Conservation (phyloP, 2,329 filamentous ascomycete genomes). For the Calcarisporium arbuscula region DNA sequence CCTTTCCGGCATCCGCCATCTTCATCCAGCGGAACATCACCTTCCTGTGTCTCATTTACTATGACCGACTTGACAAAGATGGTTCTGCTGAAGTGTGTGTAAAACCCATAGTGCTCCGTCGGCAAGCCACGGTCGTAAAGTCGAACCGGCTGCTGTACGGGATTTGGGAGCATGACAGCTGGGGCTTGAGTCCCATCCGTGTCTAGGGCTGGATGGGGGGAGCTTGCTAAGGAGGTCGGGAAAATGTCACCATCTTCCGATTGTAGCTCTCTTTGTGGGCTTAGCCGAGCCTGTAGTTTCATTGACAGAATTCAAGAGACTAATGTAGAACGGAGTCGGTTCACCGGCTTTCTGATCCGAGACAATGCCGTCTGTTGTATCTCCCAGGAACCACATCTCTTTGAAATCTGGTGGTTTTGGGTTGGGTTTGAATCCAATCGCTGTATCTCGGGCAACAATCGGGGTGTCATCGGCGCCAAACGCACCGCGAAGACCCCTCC, state of each 20-base stretch:
- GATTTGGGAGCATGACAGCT: constrained; percentile 64
- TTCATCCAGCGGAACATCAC: constrained; percentile 39
- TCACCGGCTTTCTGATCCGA: constrained; percentile 70
- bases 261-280: constrained; percentile 17
- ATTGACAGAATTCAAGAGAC: constrained; percentile 50
- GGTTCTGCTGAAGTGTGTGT: constrained; percentile 82
- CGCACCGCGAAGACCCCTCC: constrained; percentile 16
- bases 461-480: constrained; percentile 13
- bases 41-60: constrained; percentile 35
- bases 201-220: constrained; percentile 59
- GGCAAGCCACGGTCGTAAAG: constrained; percentile 76
- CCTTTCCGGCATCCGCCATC: constrained; percentile 47
- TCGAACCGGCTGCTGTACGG: constrained; percentile 70
- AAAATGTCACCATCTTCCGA: constrained; percentile 16
- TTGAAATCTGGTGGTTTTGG: constrained; percentile 54
- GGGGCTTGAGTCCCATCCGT: constrained; percentile 66
- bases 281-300: constrained; percentile 20
- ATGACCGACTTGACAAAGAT: constrained; percentile 67
- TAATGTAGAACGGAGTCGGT: constrained; percentile 83
- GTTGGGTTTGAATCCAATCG: constrained; percentile 36
- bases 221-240: constrained; percentile 27
- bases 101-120: constrained; percentile 90
- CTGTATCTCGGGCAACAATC: constrained; percentile 1
- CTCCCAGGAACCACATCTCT: constrained; percentile 77
- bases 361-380: constrained; percentile 71